phyloP scores from a whole-genome alignment of 1,284 basidiomycete genomes.

The Microstroma glucosiphilum region DNA sequence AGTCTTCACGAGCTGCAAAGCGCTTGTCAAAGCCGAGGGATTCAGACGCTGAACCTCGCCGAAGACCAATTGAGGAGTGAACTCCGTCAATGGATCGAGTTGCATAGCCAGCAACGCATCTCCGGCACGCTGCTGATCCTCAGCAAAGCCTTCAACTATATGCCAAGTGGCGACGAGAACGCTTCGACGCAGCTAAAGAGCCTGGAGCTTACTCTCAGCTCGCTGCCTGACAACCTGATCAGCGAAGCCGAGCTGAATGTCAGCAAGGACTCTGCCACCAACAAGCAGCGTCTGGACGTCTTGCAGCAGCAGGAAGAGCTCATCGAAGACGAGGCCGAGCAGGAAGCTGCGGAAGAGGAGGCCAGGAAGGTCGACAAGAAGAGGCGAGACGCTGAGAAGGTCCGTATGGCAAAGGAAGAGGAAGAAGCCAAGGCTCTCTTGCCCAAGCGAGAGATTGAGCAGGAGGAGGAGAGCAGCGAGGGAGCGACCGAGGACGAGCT shows the following conservation, averaged over 20 bases:
- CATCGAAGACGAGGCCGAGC: slow-evolving; percentile 97
- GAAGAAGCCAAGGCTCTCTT: slow-evolving; percentile 36
- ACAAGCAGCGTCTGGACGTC: slow-evolving; percentile 97
- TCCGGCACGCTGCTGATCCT: slow-evolving; percentile 90
- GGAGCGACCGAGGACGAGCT: slow-evolving; percentile 59
- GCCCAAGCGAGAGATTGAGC: slow-evolving; percentile 23
- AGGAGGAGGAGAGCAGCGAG: slow-evolving; percentile 4
- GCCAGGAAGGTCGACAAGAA: slow-evolving; percentile 75
- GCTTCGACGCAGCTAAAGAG: slow-evolving; percentile 61
- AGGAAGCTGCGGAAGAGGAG: slow-evolving; percentile 86
- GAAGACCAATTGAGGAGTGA: slow-evolving; percentile 67
- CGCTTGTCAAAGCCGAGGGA: slow-evolving; percentile 90
- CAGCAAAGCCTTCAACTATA: slow-evolving; percentile 86
- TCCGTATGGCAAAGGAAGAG: slow-evolving; percentile 32
- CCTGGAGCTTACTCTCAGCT: slow-evolving; percentile 83
- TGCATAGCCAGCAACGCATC: slow-evolving; percentile 77
- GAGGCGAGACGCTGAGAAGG: slow-evolving; percentile 56
- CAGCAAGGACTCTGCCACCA: slow-evolving; percentile 82
- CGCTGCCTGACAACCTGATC: slow-evolving; percentile 87
- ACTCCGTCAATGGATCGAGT: slow-evolving; percentile 82
- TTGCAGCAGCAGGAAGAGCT: slow-evolving; percentile 97
- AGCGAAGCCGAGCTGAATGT: slow-evolving; percentile 96
- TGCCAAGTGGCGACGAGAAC: slow-evolving; percentile 22
- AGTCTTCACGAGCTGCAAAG: slow-evolving; percentile 81
- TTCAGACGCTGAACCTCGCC: slow-evolving; percentile 70